A percentile compares a stretch with the other conserved stretches of the same genome.
phyloP scores from a whole-genome alignment of 495 filamentous ascomycete genomes.

The Xylaria grammica region DNA sequence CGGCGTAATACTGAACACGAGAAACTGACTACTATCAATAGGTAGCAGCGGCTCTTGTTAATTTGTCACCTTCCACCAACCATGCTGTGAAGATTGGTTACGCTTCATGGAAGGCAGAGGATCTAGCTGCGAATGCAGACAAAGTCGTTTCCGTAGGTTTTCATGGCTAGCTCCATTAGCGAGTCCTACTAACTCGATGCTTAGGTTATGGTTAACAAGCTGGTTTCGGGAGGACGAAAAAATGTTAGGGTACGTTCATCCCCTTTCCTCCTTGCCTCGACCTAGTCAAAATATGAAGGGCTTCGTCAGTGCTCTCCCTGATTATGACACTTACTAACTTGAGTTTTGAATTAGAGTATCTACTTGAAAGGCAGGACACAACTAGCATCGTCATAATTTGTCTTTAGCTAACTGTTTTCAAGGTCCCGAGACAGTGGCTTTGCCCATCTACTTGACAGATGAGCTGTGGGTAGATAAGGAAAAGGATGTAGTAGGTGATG shows the following conservation, averaged over 20 bases:
- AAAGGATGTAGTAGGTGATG: constrained; percentile 70
- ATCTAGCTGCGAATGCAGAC: constrained; percentile 70
- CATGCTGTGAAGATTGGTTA: constrained; percentile 74
- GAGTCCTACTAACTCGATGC: constrained; percentile 66
- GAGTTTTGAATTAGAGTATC: constrained; percentile 48
- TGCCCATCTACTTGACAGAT: constrained; percentile 90
- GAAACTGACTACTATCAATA: constrained; percentile 37
- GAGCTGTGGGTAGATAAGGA: constrained; percentile 86
- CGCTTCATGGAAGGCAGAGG: constrained; percentile 71
- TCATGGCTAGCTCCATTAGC: background rate
- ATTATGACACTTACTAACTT: constrained; percentile 6
- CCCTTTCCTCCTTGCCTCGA: background rate
- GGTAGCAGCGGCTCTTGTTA: constrained; percentile 71
- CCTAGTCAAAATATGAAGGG: background rate
- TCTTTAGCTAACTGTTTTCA: constrained; percentile 7
- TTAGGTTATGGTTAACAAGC: constrained; percentile 72
- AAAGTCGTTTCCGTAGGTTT: constrained; percentile 19
- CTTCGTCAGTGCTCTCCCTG: background rate
- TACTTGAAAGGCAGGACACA: constrained; percentile 70
- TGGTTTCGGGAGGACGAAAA: constrained; percentile 81
- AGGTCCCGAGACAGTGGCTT: constrained; percentile 77
- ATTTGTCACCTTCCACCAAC: constrained; percentile 68
- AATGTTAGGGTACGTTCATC: constrained; percentile 61
- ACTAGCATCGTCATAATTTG: background rate
- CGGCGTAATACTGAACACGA: constrained; percentile 34